Evolutionary conservation across 768 basidiomycete genomes (phyloP).

Genomic region (Tulasnella sp.): DNA sequence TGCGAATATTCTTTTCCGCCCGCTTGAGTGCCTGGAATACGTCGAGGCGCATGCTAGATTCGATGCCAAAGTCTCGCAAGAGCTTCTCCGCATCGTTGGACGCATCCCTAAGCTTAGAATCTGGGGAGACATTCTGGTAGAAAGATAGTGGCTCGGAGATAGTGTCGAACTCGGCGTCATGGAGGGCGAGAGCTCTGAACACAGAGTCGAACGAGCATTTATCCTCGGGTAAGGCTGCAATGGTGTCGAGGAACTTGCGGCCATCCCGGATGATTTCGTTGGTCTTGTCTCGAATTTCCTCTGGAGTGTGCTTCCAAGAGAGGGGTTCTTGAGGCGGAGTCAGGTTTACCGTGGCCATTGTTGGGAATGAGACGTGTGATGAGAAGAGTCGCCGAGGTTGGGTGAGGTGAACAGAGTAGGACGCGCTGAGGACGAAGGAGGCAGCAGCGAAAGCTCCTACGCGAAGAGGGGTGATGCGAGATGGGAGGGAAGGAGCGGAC

Average conservation of each 20-base stretch:
- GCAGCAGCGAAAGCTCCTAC: slow-evolving; percentile 32
- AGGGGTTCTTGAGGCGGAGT: slow-evolving; percentile 67
- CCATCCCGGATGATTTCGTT: slow-evolving; percentile 63
- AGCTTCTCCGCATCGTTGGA: slow-evolving; percentile 74
- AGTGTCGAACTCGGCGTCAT: slow-evolving; percentile 59
- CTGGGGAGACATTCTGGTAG: slow-evolving; percentile 79
- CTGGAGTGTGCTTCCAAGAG: slow-evolving; percentile 65
- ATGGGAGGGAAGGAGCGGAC: slow-evolving; percentile 22
- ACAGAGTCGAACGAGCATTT: slow-evolving; percentile 71
- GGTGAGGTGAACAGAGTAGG: slow-evolving; percentile 28
- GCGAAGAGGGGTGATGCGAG: slow-evolving; percentile 27
- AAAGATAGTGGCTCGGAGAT: slow-evolving; percentile 67
- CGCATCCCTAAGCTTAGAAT: slow-evolving; percentile 78
- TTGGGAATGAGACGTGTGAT: slow-evolving; percentile 21
- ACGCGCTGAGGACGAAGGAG: slow-evolving; percentile 27
- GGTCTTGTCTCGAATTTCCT: slow-evolving; percentile 60
- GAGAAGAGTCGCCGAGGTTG: slow-evolving; percentile 7
- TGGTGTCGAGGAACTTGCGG: slow-evolving; percentile 58
- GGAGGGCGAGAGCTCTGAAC: slow-evolving; percentile 55
- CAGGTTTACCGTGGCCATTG: slow-evolving; percentile 18
- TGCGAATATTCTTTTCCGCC: slow-evolving; percentile 69
- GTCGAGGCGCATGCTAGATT: slow-evolving; percentile 79
- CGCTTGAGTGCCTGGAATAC: slow-evolving; percentile 72
- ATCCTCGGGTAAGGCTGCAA: slow-evolving; percentile 60
- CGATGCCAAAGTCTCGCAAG: slow-evolving; percentile 70